phyloP scores from a whole-genome alignment of 495 filamentous ascomycete genomes.

The Hyphodiscus hymeniophilus region DNA sequence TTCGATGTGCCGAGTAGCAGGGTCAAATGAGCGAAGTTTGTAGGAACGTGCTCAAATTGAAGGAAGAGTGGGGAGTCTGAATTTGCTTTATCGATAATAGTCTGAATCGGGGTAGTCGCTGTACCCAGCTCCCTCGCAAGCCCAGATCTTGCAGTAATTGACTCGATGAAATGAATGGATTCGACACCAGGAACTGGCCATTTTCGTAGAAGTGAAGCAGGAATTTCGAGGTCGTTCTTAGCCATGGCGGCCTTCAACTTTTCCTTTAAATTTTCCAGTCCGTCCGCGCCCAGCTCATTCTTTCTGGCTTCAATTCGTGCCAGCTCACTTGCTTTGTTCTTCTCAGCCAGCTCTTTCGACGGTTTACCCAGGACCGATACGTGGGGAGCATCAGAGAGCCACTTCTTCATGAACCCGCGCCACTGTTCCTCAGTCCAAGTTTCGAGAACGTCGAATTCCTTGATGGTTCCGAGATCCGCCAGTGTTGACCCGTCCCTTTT shows the following conservation, averaged over 20 bases:
- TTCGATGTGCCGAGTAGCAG: slow-evolving; percentile 69
- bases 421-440: slow-evolving; percentile 77
- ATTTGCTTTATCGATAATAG: slow-evolving; percentile 62
- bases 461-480: slow-evolving; percentile 54
- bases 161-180: slow-evolving; percentile 89
- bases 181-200: slow-evolving; percentile 77
- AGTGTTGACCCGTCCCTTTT: slow-evolving; percentile 76
- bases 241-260: slow-evolving; percentile 73
- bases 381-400: slow-evolving; percentile 79
- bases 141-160: slow-evolving; percentile 78
- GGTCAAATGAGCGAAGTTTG: slow-evolving; percentile 79
- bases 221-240: slow-evolving; percentile 75
- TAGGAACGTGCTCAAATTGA: slow-evolving; percentile 91
- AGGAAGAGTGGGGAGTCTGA: slow-evolving; percentile 69
- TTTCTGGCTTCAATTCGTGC: slow-evolving; percentile 46
- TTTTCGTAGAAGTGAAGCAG: slow-evolving; percentile 62
- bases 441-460: slow-evolving; percentile 68
- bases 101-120: slow-evolving; percentile 62
- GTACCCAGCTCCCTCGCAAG: slow-evolving; percentile 61
- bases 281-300: slow-evolving; percentile 39
- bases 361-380: slow-evolving; percentile 84
- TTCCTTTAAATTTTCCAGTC: slow-evolving; percentile 59
- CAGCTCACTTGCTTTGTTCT: slow-evolving; percentile 64
- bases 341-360: slow-evolving; percentile 59
- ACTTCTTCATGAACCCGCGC: slow-evolving; percentile 71